These are phyloP conservation scores for Tylopilus plumbeoviolaceoides DNA, from an alignment of 768 basidiomycete genomes.

Conservation along the genomic window DNA sequence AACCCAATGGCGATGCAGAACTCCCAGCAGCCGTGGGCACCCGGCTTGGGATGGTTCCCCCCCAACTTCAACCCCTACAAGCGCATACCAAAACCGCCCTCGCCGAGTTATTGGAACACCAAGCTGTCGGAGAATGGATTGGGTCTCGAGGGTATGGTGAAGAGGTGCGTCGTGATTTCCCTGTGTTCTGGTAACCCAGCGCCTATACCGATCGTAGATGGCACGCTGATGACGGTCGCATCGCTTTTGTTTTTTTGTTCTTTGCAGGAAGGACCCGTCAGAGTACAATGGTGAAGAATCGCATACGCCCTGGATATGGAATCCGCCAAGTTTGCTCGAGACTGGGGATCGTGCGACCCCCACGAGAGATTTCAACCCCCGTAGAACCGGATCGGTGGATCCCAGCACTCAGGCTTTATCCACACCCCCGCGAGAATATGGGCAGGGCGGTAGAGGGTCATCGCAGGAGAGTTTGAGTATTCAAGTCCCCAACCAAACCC, in stretches of 20 bases:
- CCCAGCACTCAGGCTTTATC: background rate
- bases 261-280: constrained; percentile 25
- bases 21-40: constrained; percentile 30
- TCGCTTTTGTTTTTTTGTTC: background rate
- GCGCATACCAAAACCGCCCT: constrained; percentile 54
- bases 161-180: constrained; percentile 40
- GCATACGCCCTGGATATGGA: constrained; percentile 76
- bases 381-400: constrained; percentile 23
- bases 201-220: background rate
- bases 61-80: constrained; percentile 58
- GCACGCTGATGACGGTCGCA: constrained; percentile 7
- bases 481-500: constrained; percentile 20
- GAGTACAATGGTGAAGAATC: constrained; percentile 36
- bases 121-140: constrained; percentile 59
- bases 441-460: constrained; percentile 14
- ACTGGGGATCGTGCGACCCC: constrained; percentile 26
- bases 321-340: constrained; percentile 42
- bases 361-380: constrained; percentile 25
- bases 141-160: constrained; percentile 60
- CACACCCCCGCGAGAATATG: constrained; percentile 23
- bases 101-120: constrained; percentile 61
- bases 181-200: background rate
- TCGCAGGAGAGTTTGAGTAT: constrained; percentile 10
- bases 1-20: constrained; percentile 38
- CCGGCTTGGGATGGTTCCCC: constrained; percentile 29